These are phyloP conservation scores for Sclerotiophoma versabilis DNA, from an alignment of 2,329 filamentous ascomycete species.

Conservation along the genomic window DNA sequence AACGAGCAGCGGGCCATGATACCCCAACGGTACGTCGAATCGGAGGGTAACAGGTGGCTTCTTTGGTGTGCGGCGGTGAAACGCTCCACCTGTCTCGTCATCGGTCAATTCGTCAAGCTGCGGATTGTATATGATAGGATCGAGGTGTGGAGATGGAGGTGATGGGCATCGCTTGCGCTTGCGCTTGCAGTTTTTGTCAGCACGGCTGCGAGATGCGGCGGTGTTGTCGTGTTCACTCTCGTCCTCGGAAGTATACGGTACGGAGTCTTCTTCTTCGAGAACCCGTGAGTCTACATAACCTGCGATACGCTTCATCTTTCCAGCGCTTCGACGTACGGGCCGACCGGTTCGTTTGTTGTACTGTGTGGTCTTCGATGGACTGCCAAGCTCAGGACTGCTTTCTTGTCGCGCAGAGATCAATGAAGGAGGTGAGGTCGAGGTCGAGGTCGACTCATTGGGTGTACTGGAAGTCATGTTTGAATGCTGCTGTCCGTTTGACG, in stretches of 20 bases:
- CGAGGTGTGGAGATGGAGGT: conserved; percentile 44
- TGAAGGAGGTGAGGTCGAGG: conserved; percentile 4
- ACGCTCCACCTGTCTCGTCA: conserved; percentile 29
- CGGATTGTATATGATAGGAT: conserved; percentile 42
- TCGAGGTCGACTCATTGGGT: not conserved
- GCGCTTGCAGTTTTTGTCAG: conserved; percentile 29
- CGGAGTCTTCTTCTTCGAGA: conserved; percentile 41
- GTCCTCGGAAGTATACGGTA: conserved; percentile 28
- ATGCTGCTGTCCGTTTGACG: conserved; percentile 7
- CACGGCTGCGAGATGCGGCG: conserved; percentile 19
- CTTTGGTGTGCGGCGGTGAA: conserved; percentile 24
- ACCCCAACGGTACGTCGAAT: conserved; percentile 56
- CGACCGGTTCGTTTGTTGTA: conserved; percentile 53
- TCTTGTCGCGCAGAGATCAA: not conserved
- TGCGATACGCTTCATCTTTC: conserved; percentile 41
- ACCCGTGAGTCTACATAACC: conserved; percentile 54
- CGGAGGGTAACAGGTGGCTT: conserved; percentile 49
- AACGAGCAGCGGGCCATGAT: conserved; percentile 55
- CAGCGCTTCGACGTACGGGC: conserved; percentile 53
- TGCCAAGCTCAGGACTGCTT: conserved; percentile 43
- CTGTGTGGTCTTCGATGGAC: conserved; percentile 34
- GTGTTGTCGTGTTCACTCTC: conserved; percentile 43
- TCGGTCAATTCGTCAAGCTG: conserved; percentile 39
- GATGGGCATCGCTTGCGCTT: conserved; percentile 49
- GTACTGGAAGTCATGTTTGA: conserved; percentile 16